Evolutionary conservation across 2,329 filamentous ascomycete genomes (phyloP), one percentile per base, ranked within the genome.

Genomic region (Xylaria sp.): DNA sequence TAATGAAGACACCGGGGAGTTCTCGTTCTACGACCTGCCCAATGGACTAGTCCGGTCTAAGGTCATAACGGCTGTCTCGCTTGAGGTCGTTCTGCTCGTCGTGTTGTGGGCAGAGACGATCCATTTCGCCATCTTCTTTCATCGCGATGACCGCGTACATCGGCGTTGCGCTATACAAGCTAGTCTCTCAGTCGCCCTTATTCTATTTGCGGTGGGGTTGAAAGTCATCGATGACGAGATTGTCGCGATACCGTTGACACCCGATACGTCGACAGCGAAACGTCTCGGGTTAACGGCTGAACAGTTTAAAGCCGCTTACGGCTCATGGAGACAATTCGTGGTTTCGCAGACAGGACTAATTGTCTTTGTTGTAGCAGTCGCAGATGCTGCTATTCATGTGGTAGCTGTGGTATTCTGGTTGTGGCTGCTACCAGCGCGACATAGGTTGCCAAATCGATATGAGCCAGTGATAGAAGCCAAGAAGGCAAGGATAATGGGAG

Each of bases 391-490:
- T 40, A 21, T 55, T 8, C 58, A 60, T 55, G 25, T 7, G 11
- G 49, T 55, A n/a, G 35, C 50, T 19, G 7, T 51, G n/a, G 33
- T 61, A 12, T 55, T 56, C 28, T 55, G 58, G 58, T 25, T 56
- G 28, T 61, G 58, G 58, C 25, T 61, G 35, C 51, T 61, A 35
- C 58, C 58, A 21, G 42, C 43, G 21, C 51, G 51, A 35, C 35
- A 54, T 43, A 55, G 57, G 25, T 43, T 50, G 33, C 50, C 57
- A 17, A 60, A 60, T 42, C 33, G 51, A 9, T 51, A 61, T 50
- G 43, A 50, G 45, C 58, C 52, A 9, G 45, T 51, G 17, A 47
- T 51, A 25, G 51, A 55, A 23, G 14, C 33, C 19, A 42, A 33
- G 11, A 53, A 33, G 31, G 53, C 15, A 9, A 23, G 9, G 19